A percentile compares a stretch with the other conserved stretches of the same genome.
Evolutionary conservation across 179 eudicot species (phyloP).

Genomic region (Vitellaria paradoxa): DNA sequence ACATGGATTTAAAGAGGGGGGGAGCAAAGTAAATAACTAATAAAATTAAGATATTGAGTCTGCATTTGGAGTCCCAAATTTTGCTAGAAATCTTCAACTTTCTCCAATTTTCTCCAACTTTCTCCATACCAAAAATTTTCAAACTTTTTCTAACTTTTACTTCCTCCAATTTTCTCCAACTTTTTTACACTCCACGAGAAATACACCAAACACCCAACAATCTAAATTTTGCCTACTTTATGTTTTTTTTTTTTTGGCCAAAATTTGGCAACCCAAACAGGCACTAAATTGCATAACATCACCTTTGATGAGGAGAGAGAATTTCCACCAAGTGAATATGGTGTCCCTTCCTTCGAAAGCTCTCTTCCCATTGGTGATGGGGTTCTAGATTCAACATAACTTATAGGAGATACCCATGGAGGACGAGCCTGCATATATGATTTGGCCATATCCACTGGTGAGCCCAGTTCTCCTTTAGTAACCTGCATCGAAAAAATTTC

Average conservation of each 20-base stretch:
- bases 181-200: too few relatives aligned
- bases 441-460: conserved; percentile 89
- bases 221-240: too few relatives aligned
- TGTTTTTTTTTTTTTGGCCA: too few relatives aligned
- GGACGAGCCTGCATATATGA: conserved; percentile 81
- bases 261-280: too few relatives aligned
- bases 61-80: too few relatives aligned
- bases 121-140: too few relatives aligned
- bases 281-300: not conserved
- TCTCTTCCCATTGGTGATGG: conserved; percentile 41
- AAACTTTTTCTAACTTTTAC: too few relatives aligned
- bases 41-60: not conserved
- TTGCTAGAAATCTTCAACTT: too few relatives aligned
- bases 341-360: conserved; percentile 46
- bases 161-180: too few relatives aligned
- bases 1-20: too few relatives aligned
- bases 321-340: conserved; percentile 35
- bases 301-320: conserved; percentile 57
- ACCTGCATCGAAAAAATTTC: conserved; percentile 34
- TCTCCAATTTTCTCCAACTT: too few relatives aligned
- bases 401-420: conserved; percentile 66
- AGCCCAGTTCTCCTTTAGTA: conserved; percentile 39
- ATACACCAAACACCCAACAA: too few relatives aligned
- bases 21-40: not conserved
- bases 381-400: conserved; percentile 39